Percentiles rank a stretch among this genome's conserved stretches.
Conservation (phyloP, 257 asterid species). For the Mitragyna speciosa region DNA sequence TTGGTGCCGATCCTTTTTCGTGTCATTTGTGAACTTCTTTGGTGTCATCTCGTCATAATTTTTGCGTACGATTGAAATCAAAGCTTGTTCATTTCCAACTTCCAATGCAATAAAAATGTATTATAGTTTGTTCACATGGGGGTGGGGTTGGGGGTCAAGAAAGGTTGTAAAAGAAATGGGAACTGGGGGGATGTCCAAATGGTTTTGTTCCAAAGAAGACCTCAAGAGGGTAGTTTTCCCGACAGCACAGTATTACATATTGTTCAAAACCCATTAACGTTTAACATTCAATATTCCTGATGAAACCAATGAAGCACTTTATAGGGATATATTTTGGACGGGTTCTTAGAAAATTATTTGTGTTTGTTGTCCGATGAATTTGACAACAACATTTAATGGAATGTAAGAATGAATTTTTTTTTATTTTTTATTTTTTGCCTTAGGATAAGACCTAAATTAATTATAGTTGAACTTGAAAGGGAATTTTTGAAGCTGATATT, state of each 20-base stretch:
- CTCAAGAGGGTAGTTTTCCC: neutral
- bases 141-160: neutral
- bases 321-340: neutral
- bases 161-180: neutral
- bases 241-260: neutral
- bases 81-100: neutral
- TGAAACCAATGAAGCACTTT: neutral
- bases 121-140: neutral
- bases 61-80: neutral
- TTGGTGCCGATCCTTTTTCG: neutral
- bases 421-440: neutral
- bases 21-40: neutral
- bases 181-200: too few species aligned
- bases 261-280: neutral
- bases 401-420: neutral
- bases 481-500: neutral
- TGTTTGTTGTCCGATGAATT: neutral
- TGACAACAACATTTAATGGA: neutral
- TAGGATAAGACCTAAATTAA: neutral
- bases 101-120: neutral
- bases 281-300: neutral
- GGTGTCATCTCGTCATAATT: neutral
- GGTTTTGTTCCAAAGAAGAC: neutral
- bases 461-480: neutral
- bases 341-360: neutral